Evolutionary conservation across 768 basidiomycete genomes (phyloP).

Genomic region (Lactarius evosmus): DNA sequence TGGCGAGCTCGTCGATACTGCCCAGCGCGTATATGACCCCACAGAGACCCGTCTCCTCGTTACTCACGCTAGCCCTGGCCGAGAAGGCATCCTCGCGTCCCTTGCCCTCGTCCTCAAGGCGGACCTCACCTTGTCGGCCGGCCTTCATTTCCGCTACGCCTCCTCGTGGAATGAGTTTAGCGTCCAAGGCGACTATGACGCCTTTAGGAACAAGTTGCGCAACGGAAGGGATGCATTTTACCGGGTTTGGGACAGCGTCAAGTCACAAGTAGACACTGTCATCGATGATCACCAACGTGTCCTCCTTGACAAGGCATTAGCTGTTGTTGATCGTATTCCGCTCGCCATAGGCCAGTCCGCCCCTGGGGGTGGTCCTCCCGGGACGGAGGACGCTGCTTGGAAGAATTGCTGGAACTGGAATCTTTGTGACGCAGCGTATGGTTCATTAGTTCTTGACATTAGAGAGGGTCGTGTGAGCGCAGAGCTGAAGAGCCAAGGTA

Average conservation of each 20-base stretch:
- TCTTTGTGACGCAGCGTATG: constrained; percentile 92
- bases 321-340: constrained; percentile 80
- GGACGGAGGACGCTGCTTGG: constrained; percentile 89
- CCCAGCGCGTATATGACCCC: constrained; percentile 88
- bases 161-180: constrained; percentile 96
- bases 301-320: constrained; percentile 84
- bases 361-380: constrained; percentile 41
- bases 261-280: constrained; percentile 83
- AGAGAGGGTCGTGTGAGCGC: constrained; percentile 90
- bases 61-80: constrained; percentile 87
- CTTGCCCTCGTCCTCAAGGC: constrained; percentile 89
- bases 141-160: constrained; percentile 96
- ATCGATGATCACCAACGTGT: constrained; percentile 89
- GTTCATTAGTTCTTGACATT: constrained; percentile 82
- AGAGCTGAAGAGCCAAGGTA: constrained; percentile 90
- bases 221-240: constrained; percentile 80
- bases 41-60: constrained; percentile 92
- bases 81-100: constrained; percentile 90
- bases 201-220: constrained; percentile 76
- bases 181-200: constrained; percentile 85
- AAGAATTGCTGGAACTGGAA: constrained; percentile 99
- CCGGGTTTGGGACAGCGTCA: constrained; percentile 94
- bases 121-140: constrained; percentile 90
- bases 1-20: constrained; percentile 96
- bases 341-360: constrained; percentile 44